Evolutionary conservation across 768 basidiomycete species (phyloP).

Genomic region (Serendipita sp.): DNA sequence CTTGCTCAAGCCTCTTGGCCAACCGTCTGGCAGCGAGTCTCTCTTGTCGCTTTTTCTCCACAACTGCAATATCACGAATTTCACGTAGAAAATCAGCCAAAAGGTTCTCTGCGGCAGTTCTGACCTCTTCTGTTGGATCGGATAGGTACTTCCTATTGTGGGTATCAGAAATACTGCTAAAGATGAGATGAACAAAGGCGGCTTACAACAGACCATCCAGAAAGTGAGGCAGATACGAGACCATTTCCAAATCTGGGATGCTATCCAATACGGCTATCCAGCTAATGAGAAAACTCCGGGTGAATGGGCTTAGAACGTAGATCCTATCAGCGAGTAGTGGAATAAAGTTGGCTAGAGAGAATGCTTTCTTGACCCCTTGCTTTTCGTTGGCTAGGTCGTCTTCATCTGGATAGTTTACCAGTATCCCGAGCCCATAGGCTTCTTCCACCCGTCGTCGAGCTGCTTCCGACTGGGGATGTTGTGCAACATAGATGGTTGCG

Average conservation of each 20-base stretch:
- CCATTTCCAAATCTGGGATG: constrained; percentile 88
- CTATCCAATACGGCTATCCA: constrained; percentile 95
- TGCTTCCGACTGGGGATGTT: constrained; percentile 65
- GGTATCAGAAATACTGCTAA: background rate
- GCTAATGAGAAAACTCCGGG: constrained; percentile 86
- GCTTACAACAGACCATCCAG: constrained; percentile 81
- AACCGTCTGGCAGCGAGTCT: constrained; percentile 27
- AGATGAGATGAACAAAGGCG: background rate
- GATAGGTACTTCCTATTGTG: constrained; percentile 72
- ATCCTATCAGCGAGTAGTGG: constrained; percentile 86
- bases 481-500: constrained; percentile 84
- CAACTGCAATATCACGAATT: constrained; percentile 66
- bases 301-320: constrained; percentile 89
- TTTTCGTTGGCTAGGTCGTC: constrained; percentile 22
- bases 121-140: constrained; percentile 86
- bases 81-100: constrained; percentile 82
- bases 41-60: constrained; percentile 51
- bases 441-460: constrained; percentile 32
- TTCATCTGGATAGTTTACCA: constrained; percentile 44
- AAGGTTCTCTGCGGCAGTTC: constrained; percentile 76
- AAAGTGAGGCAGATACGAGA: constrained; percentile 88
- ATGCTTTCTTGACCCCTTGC: constrained; percentile 49
- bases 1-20: constrained; percentile 25
- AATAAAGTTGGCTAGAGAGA: constrained; percentile 88
- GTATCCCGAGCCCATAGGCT: constrained; percentile 33